These are phyloP conservation scores for Candida suzukii DNA, from an alignment of 805 yeast genomes.

Conservation along the genomic window DNA sequence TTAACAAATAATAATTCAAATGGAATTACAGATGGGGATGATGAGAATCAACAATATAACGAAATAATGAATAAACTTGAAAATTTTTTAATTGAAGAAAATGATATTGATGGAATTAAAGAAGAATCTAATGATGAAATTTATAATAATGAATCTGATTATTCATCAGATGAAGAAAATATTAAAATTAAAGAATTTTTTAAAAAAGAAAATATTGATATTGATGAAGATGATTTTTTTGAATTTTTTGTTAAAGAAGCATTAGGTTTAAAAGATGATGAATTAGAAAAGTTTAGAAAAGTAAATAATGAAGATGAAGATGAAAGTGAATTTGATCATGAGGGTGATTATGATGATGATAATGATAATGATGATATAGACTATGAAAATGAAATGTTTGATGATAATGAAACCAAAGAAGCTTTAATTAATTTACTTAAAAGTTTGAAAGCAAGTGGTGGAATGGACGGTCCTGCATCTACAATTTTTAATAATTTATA, in stretches of 20 bases:
- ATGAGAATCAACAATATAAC: constrained; percentile 7
- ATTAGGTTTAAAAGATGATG: constrained; percentile 37
- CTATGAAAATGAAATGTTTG: background rate
- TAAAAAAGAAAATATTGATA: constrained; percentile 30
- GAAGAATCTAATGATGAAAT: constrained; percentile 7
- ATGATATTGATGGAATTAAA: background rate
- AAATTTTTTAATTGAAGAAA: background rate
- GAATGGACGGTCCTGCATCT: constrained; percentile 1
- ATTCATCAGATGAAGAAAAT: constrained; percentile 14
- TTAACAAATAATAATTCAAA: background rate
- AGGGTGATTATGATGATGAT: background rate
- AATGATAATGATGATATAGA: background rate
- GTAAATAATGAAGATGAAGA: background rate
- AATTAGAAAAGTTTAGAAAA: constrained; percentile 29
- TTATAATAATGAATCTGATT: constrained; percentile 16
- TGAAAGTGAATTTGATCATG: background rate
- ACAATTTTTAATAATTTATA: background rate
- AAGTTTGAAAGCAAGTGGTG: background rate
- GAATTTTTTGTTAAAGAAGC: constrained; percentile 56
- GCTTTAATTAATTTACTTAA: background rate
- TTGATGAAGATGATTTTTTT: constrained; percentile 65
- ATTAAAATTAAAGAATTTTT: constrained; percentile 16
- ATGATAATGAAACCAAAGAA: background rate
- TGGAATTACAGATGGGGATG: constrained; percentile 9
- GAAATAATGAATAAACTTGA: background rate